Conservation (phyloP, 257 asterid species). For the Leonotis leonurus region DNA sequence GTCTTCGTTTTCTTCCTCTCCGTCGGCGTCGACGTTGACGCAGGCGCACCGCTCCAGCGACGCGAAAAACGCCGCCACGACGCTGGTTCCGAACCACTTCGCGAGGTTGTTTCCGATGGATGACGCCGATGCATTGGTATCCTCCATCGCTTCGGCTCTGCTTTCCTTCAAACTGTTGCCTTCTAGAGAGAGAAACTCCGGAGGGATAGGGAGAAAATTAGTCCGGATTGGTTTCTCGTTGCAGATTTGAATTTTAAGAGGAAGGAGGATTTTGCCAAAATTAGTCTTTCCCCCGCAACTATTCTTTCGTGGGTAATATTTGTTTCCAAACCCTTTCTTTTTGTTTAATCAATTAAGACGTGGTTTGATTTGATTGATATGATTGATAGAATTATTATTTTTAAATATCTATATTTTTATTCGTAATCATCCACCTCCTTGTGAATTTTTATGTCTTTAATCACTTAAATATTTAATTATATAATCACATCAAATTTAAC, state of each 20-base stretch:
- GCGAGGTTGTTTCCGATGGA: constrained; percentile 63
- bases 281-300: background rate
- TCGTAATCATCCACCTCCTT: too few relatives aligned
- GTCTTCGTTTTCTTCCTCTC: constrained; percentile 74
- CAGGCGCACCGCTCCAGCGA: constrained; percentile 88
- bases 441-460: too few relatives aligned
- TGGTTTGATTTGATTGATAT: too few relatives aligned
- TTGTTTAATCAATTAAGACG: too few relatives aligned
- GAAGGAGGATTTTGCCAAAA: constrained; percentile 5
- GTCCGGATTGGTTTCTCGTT: background rate
- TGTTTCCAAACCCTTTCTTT: too few relatives aligned
- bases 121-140: constrained; percentile 27
- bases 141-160: constrained; percentile 30
- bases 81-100: constrained; percentile 80
- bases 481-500: too few relatives aligned
- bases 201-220: background rate
- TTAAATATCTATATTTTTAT: too few relatives aligned
- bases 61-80: constrained; percentile 84
- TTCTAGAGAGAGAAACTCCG: background rate
- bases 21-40: constrained; percentile 83
- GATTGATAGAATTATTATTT: too few relatives aligned
- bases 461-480: too few relatives aligned
- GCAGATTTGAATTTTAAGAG: background rate
- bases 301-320: background rate
- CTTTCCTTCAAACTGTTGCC: background rate